A percentile compares a stretch with the other conserved stretches of the same genome.
Conservation (phyloP, 495 filamentous ascomycete species). For the Podospora comata region DNA sequence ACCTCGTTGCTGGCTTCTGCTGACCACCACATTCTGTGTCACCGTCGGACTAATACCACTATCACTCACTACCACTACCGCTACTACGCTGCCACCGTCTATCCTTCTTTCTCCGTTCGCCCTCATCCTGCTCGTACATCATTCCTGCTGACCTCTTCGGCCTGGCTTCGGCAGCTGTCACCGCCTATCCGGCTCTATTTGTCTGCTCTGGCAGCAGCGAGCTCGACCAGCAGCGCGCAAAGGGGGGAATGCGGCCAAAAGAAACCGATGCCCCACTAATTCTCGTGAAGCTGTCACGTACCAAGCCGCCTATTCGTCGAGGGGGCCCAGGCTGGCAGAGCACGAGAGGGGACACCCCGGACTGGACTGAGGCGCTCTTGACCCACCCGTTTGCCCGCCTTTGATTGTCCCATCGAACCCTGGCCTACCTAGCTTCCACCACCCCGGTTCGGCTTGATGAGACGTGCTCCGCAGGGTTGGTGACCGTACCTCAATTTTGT, state of each 20-base stretch:
- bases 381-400: constrained; percentile 28
- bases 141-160: constrained; percentile 2
- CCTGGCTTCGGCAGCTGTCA: constrained; percentile 15
- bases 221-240: constrained; percentile 6
- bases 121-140: neutral
- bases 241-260: constrained; percentile 5
- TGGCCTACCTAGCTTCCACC: constrained; percentile 23
- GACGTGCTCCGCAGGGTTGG: constrained; percentile 29
- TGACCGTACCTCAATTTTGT: constrained; percentile 26
- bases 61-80: too few relatives aligned
- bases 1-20: neutral
- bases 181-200: constrained; percentile 11
- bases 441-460: constrained; percentile 27
- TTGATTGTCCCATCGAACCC: constrained; percentile 28
- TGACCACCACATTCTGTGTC: neutral
- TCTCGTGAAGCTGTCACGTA: constrained; percentile 1
- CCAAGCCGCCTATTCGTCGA: constrained; percentile 14
- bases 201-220: neutral
- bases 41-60: neutral
- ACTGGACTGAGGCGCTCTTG: constrained; percentile 18
- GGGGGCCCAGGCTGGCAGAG: constrained; percentile 12
- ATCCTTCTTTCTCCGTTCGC: neutral
- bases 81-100: neutral
- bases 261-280: constrained; percentile 2
- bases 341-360: constrained; percentile 18